These are phyloP conservation scores for Macrolepiota albuminosa DNA, from an alignment of 768 basidiomycete species.

Conservation along the genomic window DNA sequence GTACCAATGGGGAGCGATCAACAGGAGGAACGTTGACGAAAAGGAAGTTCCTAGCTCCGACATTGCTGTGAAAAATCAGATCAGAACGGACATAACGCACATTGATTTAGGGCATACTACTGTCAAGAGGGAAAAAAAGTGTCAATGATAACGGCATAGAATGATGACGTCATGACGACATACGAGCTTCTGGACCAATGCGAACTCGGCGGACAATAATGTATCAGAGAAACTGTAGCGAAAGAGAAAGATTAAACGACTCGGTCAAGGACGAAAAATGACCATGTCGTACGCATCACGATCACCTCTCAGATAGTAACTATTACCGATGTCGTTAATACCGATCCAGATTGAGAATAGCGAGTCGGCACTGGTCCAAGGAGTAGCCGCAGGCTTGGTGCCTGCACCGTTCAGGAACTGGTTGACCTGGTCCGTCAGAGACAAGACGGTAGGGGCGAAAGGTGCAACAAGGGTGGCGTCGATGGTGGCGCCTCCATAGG, in stretches of 20 bases:
- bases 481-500: constrained; percentile 64
- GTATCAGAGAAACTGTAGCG: constrained; percentile 40
- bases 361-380: constrained; percentile 53
- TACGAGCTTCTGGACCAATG: constrained; percentile 44
- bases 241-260: background rate
- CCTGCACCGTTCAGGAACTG: constrained; percentile 46
- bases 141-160: background rate
- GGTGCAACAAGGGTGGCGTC: constrained; percentile 53
- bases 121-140: background rate
- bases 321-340: constrained; percentile 65
- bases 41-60: constrained; percentile 54
- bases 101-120: constrained; percentile 23
- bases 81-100: background rate
- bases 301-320: constrained; percentile 41
- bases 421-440: constrained; percentile 57
- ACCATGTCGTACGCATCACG: constrained; percentile 38
- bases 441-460: constrained; percentile 45
- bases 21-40: constrained; percentile 40
- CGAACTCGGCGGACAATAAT: constrained; percentile 46
- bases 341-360: constrained; percentile 71
- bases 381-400: constrained; percentile 42
- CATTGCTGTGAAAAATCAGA: constrained; percentile 26
- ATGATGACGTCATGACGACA: constrained; percentile 15
- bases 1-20: constrained; percentile 39
- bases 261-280: background rate